Percentiles rank a stretch among this genome's conserved stretches.
These are phyloP conservation scores for Fusarium beomiforme DNA, from an alignment of 2,329 filamentous ascomycete genomes.

Conservation along the genomic window DNA sequence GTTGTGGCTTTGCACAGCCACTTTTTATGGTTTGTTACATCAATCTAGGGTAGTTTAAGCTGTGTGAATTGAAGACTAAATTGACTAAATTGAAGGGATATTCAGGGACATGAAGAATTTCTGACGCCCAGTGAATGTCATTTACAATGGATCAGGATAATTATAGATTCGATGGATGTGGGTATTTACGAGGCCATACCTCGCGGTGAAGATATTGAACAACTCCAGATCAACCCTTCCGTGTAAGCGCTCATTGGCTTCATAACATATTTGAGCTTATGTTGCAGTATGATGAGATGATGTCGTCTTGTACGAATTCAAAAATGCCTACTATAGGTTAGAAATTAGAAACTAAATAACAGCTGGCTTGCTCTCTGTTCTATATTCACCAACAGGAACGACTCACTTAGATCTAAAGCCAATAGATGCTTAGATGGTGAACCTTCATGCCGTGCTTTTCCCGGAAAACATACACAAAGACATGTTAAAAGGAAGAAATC, in stretches of 20 bases:
- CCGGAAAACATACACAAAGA: neutral
- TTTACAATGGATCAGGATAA: too few species aligned
- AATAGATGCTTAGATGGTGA: neutral
- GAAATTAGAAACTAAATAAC: rapidly evolving
- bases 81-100: neutral
- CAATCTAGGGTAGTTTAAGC: constrained; percentile 3
- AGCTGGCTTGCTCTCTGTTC: neutral
- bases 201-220: too few species aligned
- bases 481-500: too few species aligned
- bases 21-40: neutral
- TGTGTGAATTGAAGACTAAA: neutral
- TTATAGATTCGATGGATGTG: too few species aligned
- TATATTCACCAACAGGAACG: too few species aligned
- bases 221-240: too few species aligned
- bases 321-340: rapidly evolving
- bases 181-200: too few species aligned
- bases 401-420: too few species aligned
- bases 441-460: neutral
- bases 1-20: constrained; percentile 26
- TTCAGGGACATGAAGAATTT: neutral
- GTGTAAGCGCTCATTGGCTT: rapidly evolving
- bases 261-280: rapidly evolving
- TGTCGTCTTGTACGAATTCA: rapidly evolving
- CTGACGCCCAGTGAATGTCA: too few species aligned
- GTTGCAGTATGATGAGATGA: rapidly evolving